phyloP scores from a whole-genome alignment of 306 rosid species.

The Vicia villosa region DNA sequence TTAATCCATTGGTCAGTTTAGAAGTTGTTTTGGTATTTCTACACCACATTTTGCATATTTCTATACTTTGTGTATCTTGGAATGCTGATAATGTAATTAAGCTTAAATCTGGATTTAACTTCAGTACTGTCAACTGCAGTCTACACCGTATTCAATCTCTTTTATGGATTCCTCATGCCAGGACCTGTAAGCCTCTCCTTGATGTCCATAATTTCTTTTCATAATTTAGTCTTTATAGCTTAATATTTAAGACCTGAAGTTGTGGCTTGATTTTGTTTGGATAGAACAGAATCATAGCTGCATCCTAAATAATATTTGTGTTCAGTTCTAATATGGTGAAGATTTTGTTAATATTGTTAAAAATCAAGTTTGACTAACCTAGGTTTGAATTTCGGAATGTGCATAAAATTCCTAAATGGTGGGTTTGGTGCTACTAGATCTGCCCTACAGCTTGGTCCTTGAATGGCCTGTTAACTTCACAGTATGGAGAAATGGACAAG shows the following conservation, averaged over 20 bases:
- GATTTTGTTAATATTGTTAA: neutral
- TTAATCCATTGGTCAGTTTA: constrained; percentile 58
- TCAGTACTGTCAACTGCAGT: constrained; percentile 62
- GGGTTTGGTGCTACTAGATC: constrained; percentile 85
- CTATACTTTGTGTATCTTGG: constrained; percentile 78
- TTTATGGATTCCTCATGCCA: constrained; percentile 85
- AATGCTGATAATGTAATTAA: constrained; percentile 68
- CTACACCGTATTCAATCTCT: constrained; percentile 79
- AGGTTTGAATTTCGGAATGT: neutral
- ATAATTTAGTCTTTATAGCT: neutral
- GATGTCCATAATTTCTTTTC: constrained; percentile 14
- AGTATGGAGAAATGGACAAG: constrained; percentile 64
- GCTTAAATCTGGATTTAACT: constrained; percentile 66
- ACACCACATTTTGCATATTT: constrained; percentile 77
- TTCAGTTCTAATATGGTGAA: neutral
- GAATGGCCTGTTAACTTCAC: constrained; percentile 76
- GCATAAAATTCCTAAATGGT: constrained; percentile 94
- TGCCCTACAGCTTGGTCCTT: constrained; percentile 84
- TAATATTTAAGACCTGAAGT: neutral
- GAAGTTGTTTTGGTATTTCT: constrained; percentile 78
- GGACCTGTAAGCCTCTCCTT: constrained; percentile 65
- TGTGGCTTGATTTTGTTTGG: constrained; percentile 11
- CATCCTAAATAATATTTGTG: constrained; percentile 2
- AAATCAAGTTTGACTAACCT: neutral
- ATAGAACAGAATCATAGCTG: constrained; percentile 29